Conservation (phyloP, 352 stramenopile genomes). For the Pythium folliculosum region DNA sequence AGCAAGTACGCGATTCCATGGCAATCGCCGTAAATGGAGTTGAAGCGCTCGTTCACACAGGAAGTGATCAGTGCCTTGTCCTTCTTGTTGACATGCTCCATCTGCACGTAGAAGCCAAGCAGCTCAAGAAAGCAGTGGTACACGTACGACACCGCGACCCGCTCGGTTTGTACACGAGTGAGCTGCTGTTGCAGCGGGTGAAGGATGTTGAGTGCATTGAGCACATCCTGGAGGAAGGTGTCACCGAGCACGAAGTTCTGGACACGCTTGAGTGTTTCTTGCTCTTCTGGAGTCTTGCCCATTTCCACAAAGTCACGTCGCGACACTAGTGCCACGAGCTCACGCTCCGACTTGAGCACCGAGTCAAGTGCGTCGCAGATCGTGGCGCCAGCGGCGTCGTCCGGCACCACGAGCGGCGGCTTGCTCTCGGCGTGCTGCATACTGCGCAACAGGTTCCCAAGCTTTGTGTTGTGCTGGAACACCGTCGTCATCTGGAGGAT, state of each 20-base stretch:
- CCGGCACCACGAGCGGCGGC: slow-evolving; percentile 19
- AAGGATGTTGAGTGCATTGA: slow-evolving; percentile 58
- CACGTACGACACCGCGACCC: slow-evolving; percentile 52
- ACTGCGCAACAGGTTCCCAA: slow-evolving; percentile 37
- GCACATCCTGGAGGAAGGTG: slow-evolving; percentile 56
- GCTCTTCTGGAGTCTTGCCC: slow-evolving; percentile 33
- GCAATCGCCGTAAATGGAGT: slow-evolving; percentile 59
- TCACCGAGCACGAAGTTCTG: slow-evolving; percentile 73
- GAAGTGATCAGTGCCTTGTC: slow-evolving; percentile 71
- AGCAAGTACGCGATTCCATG: slow-evolving; percentile 65
- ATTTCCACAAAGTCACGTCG: slow-evolving; percentile 61
- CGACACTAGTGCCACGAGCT: slow-evolving; percentile 55
- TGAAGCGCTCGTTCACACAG: slow-evolving; percentile 63
- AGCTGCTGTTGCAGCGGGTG: slow-evolving; percentile 60
- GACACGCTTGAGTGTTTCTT: slow-evolving; percentile 50
- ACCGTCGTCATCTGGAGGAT: slow-evolving; percentile 43
- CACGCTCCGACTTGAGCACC: slow-evolving; percentile 51
- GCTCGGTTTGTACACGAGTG: slow-evolving; percentile 44
- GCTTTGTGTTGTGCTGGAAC: slow-evolving; percentile 45
- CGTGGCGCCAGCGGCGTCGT: slow-evolving; percentile 12
- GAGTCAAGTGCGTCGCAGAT: slow-evolving; percentile 47
- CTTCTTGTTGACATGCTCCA: slow-evolving; percentile 72
- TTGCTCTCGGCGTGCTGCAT: slow-evolving; percentile 30
- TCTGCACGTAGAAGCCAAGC: slow-evolving; percentile 45
- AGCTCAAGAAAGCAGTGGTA: slow-evolving; percentile 54